A percentile compares a stretch with the other conserved stretches of the same genome.
These are phyloP conservation scores for Leccinum disarticulatum DNA, from an alignment of 768 basidiomycete species.

Conservation along the genomic window DNA sequence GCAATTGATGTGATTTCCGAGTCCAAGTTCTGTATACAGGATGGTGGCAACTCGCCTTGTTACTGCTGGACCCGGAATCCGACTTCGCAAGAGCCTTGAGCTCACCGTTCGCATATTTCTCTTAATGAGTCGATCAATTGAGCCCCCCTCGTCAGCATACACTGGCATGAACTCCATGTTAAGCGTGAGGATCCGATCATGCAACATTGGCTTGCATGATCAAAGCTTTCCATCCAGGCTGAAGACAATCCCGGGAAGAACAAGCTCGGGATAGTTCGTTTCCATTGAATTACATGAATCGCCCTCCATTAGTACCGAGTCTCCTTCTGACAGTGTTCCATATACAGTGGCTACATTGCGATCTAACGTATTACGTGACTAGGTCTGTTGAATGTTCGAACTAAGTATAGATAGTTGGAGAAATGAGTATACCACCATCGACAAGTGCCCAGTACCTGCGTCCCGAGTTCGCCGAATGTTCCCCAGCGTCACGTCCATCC, in stretches of 20 bases:
- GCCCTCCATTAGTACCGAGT: no score
- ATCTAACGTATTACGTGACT: no score
- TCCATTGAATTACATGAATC: no score
- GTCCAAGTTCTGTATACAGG: slow-evolving; percentile 19
- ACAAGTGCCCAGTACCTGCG: no score
- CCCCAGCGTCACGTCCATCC: no score
- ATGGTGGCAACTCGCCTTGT: not conserved
- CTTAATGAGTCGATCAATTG: not conserved
- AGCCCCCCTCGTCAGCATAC: no score
- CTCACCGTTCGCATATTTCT: not conserved
- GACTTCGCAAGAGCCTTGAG: slow-evolving; percentile 21
- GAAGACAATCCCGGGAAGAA: slow-evolving; percentile 21
- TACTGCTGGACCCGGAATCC: not conserved
- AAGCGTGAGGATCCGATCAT: slow-evolving; percentile 15
- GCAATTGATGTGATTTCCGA: not conserved
- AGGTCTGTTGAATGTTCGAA: no score
- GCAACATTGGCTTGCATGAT: not conserved
- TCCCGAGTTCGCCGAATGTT: not conserved
- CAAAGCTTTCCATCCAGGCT: not conserved
- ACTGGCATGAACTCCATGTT: slow-evolving; percentile 21
- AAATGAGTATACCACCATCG: not conserved
- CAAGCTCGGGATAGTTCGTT: not conserved
- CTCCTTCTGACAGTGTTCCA: no score
- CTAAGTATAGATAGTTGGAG: no score
- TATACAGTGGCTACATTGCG: not conserved